These are phyloP conservation scores for Solioccasus polychromus DNA, from an alignment of 768 basidiomycete genomes.

Conservation along the genomic window DNA sequence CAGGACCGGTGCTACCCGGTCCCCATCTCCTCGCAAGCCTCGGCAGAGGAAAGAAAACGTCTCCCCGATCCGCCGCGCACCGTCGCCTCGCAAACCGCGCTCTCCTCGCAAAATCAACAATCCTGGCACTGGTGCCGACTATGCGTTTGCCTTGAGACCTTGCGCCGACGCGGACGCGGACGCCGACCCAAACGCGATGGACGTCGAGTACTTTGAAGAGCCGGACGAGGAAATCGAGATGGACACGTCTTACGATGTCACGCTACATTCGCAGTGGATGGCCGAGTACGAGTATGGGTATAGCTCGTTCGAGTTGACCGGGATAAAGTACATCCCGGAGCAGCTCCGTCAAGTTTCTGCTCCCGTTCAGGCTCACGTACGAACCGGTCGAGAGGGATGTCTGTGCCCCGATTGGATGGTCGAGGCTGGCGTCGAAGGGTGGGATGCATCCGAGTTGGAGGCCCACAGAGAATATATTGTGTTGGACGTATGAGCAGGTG, in stretches of 20 bases:
- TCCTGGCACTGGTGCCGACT: not conserved
- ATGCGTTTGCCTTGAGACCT: not conserved
- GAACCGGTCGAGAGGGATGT: not conserved
- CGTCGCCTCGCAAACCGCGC: not conserved
- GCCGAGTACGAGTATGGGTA: conserved; percentile 1
- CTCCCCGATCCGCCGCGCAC: too few relatives aligned
- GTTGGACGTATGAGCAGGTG: too few relatives aligned
- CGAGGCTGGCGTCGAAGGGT: conserved; percentile 10
- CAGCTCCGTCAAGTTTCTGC: not conserved
- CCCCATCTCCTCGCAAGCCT: not conserved
- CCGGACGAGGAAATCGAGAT: not conserved
- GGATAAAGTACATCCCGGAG: not conserved
- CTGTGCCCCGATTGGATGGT: conserved; percentile 18
- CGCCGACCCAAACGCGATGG: not conserved
- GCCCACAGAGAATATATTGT: not conserved
- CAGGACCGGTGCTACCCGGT: not conserved
- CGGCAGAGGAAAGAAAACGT: not conserved
- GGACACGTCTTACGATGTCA: not conserved
- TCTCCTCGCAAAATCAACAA: not conserved
- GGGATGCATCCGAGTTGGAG: conserved; percentile 9
- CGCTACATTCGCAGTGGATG: conserved; percentile 10
- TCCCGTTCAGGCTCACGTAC: not conserved
- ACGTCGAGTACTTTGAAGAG: not conserved
- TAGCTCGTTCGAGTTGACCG: not conserved
- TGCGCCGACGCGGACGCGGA: not conserved